phyloP scores from a whole-genome alignment of 257 asterid genomes.

The Nicotiana paniculata region DNA sequence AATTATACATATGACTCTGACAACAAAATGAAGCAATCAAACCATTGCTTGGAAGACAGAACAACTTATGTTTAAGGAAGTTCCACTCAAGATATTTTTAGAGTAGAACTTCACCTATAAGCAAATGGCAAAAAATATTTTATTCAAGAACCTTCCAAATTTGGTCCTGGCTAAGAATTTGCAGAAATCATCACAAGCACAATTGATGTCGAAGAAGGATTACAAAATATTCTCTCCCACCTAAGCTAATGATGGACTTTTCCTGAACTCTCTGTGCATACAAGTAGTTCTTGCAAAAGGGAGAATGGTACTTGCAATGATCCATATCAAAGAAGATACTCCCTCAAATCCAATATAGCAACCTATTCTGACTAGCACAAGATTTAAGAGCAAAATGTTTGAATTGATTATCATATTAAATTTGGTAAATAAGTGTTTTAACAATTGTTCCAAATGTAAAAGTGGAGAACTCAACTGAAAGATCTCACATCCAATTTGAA shows the following conservation, averaged over 20 bases:
- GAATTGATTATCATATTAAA: not conserved
- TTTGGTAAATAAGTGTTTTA: not conserved
- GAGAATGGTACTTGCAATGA: not conserved
- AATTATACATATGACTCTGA: not conserved
- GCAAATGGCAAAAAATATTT: not conserved
- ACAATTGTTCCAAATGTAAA: not conserved
- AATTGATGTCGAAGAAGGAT: not conserved
- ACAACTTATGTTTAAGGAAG: not conserved
- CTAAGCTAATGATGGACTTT: not conserved
- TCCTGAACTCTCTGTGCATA: conserved; percentile 5
- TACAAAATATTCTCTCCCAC: not conserved
- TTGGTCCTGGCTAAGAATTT: not conserved
- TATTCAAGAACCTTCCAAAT: not conserved
- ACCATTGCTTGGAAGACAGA: not conserved
- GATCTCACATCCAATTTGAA: not conserved
- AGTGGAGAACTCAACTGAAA: not conserved
- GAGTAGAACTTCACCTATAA: not conserved
- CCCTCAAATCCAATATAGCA: not conserved
- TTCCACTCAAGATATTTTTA: not conserved
- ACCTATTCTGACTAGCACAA: not conserved
- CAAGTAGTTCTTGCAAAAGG: not conserved
- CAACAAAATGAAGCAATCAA: not conserved
- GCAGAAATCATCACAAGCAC: not conserved
- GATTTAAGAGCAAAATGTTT: not conserved
- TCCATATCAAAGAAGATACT: not conserved